These are phyloP conservation scores for Drechslerella dactyloides DNA, from an alignment of 2,329 filamentous ascomycete species.

Conservation along the genomic window DNA sequence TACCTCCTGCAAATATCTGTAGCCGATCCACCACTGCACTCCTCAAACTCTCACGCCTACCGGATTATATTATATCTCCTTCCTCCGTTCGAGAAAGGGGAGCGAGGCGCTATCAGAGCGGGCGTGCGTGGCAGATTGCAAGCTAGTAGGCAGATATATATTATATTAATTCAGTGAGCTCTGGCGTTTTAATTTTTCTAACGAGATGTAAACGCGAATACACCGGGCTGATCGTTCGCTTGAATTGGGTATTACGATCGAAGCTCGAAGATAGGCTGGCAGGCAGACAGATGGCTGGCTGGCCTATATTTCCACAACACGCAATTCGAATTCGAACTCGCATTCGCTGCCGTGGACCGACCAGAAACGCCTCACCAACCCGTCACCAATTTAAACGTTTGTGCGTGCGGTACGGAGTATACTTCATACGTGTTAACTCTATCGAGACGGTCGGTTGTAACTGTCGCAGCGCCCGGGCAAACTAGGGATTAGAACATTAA, in stretches of 20 bases:
- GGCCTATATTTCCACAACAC: too few species aligned
- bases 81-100: conserved; percentile 47
- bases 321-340: too few species aligned
- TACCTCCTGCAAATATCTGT: conserved; percentile 30
- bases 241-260: too few species aligned
- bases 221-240: background rate
- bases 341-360: background rate
- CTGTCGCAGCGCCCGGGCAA: conserved; percentile 16
- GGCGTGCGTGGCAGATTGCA: background rate
- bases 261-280: too few species aligned
- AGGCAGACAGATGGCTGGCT: background rate
- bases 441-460: conserved; percentile 41
- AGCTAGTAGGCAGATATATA: background rate
- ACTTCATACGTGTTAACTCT: conserved; percentile 31
- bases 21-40: conserved; percentile 21
- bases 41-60: conserved; percentile 28
- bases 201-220: background rate
- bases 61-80: conserved; percentile 11
- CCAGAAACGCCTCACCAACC: conserved; percentile 7
- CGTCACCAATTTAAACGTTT: conserved; percentile 9
- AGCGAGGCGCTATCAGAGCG: background rate
- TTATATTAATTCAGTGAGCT: background rate
- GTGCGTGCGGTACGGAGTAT: too few species aligned
- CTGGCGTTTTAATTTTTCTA: background rate
- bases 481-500: background rate